Evolutionary conservation across 208 protist genomes (phyloP).

Genomic region (Naegleria fowleri): DNA sequence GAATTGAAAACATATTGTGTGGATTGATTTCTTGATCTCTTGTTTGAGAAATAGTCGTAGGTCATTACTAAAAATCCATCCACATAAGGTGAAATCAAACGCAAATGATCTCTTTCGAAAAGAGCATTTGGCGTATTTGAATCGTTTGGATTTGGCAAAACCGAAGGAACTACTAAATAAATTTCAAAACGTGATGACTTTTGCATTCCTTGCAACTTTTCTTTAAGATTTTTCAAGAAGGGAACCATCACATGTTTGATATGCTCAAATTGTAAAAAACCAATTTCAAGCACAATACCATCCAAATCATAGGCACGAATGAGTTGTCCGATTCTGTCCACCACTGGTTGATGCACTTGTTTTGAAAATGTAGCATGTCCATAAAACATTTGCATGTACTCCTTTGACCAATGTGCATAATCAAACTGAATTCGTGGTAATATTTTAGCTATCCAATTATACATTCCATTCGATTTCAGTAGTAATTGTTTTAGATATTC

Average conservation of each 20-base stretch:
- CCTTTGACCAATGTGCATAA: background rate
- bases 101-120: background rate
- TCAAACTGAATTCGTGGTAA: background rate
- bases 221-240: background rate
- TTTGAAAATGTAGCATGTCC: background rate
- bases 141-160: background rate
- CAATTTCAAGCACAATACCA: background rate
- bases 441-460: background rate
- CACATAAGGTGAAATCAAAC: background rate
- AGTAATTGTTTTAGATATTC: no score
- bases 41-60: background rate
- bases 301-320: background rate
- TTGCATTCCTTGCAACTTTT: background rate
- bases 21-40: background rate
- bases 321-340: background rate
- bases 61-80: slow-evolving; percentile 18
- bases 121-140: background rate
- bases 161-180: background rate
- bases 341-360: background rate
- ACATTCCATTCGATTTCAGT: no score
- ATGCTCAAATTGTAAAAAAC: background rate
- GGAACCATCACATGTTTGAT: background rate
- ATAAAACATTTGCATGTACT: background rate
- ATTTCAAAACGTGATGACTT: background rate
- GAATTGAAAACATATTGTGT: background rate